Evolutionary conservation across 768 basidiomycete genomes (phyloP).

Genomic region (Pulveroboletus sp.): DNA sequence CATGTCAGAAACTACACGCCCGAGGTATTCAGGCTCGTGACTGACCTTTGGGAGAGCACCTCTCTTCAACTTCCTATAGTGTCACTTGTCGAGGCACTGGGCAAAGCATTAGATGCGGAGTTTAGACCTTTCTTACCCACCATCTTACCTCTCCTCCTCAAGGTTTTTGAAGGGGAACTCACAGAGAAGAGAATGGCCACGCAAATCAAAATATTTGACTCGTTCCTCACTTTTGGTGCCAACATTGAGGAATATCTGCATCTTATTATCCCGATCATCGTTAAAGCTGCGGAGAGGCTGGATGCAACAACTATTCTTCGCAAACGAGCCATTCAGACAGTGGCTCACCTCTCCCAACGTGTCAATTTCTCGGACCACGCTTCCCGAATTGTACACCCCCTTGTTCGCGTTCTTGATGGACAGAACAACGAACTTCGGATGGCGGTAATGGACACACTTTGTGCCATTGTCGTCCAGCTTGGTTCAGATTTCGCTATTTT

Average conservation of each 20-base stretch:
- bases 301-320: constrained; percentile 72
- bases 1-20: constrained; percentile 91
- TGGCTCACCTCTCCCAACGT: constrained; percentile 83
- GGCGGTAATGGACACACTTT: constrained; percentile 90
- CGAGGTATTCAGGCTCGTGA: constrained; percentile 79
- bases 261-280: constrained; percentile 91
- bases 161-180: constrained; percentile 85
- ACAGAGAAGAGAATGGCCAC: constrained; percentile 73
- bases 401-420: constrained; percentile 78
- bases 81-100: constrained; percentile 86
- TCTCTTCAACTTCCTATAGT: constrained; percentile 88
- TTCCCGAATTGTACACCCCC: constrained; percentile 92
- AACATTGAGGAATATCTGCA: constrained; percentile 98
- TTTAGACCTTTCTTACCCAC: constrained; percentile 94
- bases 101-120: constrained; percentile 91
- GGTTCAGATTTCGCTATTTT: constrained; percentile 98
- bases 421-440: constrained; percentile 74
- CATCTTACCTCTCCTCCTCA: constrained; percentile 83
- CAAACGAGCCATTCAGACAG: constrained; percentile 85
- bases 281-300: constrained; percentile 81
- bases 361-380: constrained; percentile 99
- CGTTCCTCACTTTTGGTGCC: constrained; percentile 90
- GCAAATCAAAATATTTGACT: constrained; percentile 90
- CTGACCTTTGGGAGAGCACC: constrained; percentile 85
- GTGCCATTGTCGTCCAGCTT: constrained; percentile 87